These are phyloP conservation scores for Picea abies DNA, from an alignment of 83 land plant genomes.

Conservation along the genomic window DNA sequence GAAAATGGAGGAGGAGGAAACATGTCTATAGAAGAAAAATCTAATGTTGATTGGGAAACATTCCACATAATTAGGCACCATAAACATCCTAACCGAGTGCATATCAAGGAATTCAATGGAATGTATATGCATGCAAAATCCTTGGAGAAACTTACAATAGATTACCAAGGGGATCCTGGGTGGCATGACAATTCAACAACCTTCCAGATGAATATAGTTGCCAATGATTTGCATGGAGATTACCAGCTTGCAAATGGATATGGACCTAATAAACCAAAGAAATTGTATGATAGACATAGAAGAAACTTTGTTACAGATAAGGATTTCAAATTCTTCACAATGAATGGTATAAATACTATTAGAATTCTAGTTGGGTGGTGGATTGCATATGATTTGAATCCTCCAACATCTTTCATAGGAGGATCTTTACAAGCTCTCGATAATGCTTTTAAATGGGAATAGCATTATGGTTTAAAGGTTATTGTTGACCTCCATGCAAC, in stretches of 20 bases:
- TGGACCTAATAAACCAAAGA: slow-evolving; percentile 45
- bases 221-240: slow-evolving; percentile 68
- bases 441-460: slow-evolving; percentile 67
- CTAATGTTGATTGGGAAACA: slow-evolving; percentile 45
- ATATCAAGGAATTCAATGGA: slow-evolving; percentile 59
- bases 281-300: slow-evolving; percentile 50
- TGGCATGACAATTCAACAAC: slow-evolving; percentile 49
- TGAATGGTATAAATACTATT: slow-evolving; percentile 60
- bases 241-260: slow-evolving; percentile 75
- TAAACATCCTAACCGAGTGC: slow-evolving; percentile 23
- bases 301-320: slow-evolving; percentile 42
- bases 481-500: slow-evolving; percentile 83
- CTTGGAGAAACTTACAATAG: slow-evolving; percentile 51
- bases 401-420: slow-evolving; percentile 48
- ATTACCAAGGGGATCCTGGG: slow-evolving; percentile 37
- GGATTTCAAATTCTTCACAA: slow-evolving; percentile 47
- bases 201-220: slow-evolving; percentile 57
- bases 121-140: slow-evolving; percentile 61
- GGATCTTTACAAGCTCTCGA: slow-evolving; percentile 41
- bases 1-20: slow-evolving; percentile 29
- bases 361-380: slow-evolving; percentile 80
- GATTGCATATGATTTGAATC: slow-evolving; percentile 74
- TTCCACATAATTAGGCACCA: slow-evolving; percentile 55
- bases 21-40: slow-evolving; percentile 45
- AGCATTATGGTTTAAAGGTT: slow-evolving; percentile 14